phyloP scores from a whole-genome alignment of 331 rosid species.

The Stylosanthes scabra region DNA sequence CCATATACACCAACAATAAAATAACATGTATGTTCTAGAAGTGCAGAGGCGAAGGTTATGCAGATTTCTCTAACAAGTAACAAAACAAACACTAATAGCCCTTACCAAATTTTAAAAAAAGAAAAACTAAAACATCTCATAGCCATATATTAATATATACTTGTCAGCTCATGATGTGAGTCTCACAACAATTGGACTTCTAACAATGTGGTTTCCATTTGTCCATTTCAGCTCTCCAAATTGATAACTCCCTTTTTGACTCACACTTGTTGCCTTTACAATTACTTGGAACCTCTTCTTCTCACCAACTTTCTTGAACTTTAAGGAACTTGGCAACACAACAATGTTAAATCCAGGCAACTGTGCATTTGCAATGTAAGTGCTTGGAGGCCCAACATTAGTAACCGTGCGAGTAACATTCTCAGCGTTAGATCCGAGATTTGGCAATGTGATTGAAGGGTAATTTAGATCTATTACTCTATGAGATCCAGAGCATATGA shows the following conservation, averaged over 20 bases:
- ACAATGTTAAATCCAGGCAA: conserved; percentile 36
- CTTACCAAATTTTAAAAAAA: neutral
- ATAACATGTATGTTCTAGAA: too few relatives aligned
- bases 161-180: conserved; percentile 27
- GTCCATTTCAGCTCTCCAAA: conserved; percentile 46
- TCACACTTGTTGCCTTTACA: conserved; percentile 39
- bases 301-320: conserved; percentile 50
- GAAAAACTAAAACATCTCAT: neutral
- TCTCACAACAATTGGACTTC: conserved; percentile 40
- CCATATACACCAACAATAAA: too few relatives aligned
- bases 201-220: conserved; percentile 36
- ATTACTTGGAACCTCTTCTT: conserved; percentile 52
- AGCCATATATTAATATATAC: neutral
- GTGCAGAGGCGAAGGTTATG: neutral
- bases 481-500: conserved; percentile 33
- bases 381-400: conserved; percentile 58
- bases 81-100: neutral
- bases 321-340: conserved; percentile 49
- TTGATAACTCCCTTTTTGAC: conserved; percentile 18
- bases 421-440: conserved; percentile 9
- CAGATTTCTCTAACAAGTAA: neutral
- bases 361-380: conserved; percentile 41
- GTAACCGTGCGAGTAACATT: conserved; percentile 40
- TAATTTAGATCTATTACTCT: conserved; percentile 41
- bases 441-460: conserved; percentile 50